These are phyloP conservation scores for Coemansia sp. DNA, from an alignment of 192 early-diverging fungal genomes.

Conservation along the genomic window DNA sequence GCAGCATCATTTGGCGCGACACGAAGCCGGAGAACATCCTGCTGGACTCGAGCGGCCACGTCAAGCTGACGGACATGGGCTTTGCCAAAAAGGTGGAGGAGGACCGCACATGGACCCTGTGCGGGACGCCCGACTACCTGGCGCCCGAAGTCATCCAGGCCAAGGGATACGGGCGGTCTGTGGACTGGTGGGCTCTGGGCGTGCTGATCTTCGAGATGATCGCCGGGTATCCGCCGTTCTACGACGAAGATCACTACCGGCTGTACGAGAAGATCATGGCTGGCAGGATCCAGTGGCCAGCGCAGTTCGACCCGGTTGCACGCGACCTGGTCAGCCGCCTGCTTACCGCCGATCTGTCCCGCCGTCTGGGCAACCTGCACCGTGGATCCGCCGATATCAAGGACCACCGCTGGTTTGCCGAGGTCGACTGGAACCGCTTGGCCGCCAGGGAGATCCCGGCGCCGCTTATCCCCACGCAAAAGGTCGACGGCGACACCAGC, in stretches of 20 bases:
- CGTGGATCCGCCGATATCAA: slow-evolving; percentile 90
- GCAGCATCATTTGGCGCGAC: slow-evolving; percentile 90
- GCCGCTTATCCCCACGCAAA: slow-evolving; percentile 83
- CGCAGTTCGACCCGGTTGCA: slow-evolving; percentile 77
- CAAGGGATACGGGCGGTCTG: slow-evolving; percentile 89
- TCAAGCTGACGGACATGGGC: slow-evolving; percentile 89
- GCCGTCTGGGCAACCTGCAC: slow-evolving; percentile 86
- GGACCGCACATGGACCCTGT: slow-evolving; percentile 84
- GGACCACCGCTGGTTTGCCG: slow-evolving; percentile 92
- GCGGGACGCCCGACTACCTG: slow-evolving; percentile 84
- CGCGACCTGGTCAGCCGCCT: slow-evolving; percentile 86
- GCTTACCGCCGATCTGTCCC: slow-evolving; percentile 78
- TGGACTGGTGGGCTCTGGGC: slow-evolving; percentile 96
- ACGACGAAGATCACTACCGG: slow-evolving; percentile 92
- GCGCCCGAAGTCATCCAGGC: slow-evolving; percentile 91
- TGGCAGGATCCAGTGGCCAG: slow-evolving; percentile 83
- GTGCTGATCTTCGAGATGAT: slow-evolving; percentile 95
- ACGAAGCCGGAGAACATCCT: slow-evolving; percentile 89
- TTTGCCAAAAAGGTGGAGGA: slow-evolving; percentile 84
- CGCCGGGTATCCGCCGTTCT: slow-evolving; percentile 93
- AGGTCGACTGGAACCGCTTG: slow-evolving; percentile 87
- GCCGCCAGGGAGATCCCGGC: slow-evolving; percentile 72
- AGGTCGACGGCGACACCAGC: slow-evolving; percentile 84
- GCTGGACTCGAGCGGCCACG: slow-evolving; percentile 72
- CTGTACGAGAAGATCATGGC: slow-evolving; percentile 93